Evolutionary conservation across 1,139 yeast species (phyloP), one percentile per base, ranked within the genome.

Genomic region (Suhomyces panamericanus): DNA sequence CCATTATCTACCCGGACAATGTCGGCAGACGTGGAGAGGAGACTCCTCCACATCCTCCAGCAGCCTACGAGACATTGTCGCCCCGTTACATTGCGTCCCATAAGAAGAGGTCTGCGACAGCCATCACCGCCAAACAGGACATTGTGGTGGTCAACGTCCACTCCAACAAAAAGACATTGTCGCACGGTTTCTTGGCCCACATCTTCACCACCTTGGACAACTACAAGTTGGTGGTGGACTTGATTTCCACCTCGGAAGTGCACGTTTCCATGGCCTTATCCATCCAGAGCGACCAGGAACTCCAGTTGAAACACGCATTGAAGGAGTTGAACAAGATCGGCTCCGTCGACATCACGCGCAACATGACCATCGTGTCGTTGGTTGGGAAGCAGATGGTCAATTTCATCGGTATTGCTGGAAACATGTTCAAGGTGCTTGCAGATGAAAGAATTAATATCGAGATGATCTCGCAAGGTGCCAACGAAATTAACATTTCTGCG

Each of bases 341-440:
- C 36, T 73, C 85, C 0, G 96, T 93, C 35, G 98, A 93, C 58
- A 83, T 91, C 41, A 87, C 95, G 1, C 80, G 87, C 54, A 82
- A 86, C 53, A 81, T 93, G 85, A 85, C 96, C 53, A 93, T 93
- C 60, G 85, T 93, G 22, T 90, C 98, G 5, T 77, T 93, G 44
- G 98, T 93, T 38, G 99, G 99, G 35, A 90, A 88, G 59, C 96
- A 93, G 64, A 93, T 93, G 99, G 93, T 90, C 59, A 96, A 90
- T 62, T 81, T 87, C 62, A 87, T 93, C 52, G 99, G 99, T 62
- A 91, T 90, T 60, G 99, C 99, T 0, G 97, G 98, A 36, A 85
- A 89, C 54, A 93, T 93, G 97, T 93, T 93, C 69, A 85, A 91
- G 54, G 89, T 95, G 3, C 73, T 93, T 57, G 98, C 98, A 5